Evolutionary conservation across 2,329 filamentous ascomycete genomes (phyloP).

Genomic region (Aspergillus eucalypticola): DNA sequence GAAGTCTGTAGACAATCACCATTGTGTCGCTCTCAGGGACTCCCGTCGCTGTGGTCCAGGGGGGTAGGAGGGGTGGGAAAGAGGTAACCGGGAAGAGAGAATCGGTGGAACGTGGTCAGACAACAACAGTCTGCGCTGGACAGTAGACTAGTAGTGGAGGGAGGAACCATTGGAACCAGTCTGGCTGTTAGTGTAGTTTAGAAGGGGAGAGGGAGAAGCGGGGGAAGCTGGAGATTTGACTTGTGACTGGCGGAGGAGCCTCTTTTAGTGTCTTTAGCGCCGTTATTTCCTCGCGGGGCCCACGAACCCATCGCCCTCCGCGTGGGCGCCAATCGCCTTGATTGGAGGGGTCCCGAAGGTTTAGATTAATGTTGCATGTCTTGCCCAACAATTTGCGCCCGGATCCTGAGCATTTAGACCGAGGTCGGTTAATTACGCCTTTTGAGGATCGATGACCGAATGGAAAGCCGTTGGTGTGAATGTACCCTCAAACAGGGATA

Average conservation of each 20-base stretch:
- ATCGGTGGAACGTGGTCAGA: not conserved
- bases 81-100: not conserved
- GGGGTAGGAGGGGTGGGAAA: not conserved
- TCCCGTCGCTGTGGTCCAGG: not conserved
- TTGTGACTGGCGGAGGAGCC: not conserved
- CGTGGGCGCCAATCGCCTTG: slow-evolving; percentile 1
- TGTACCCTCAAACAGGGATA: not conserved
- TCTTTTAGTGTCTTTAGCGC: not conserved
- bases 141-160: not conserved
- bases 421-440: not conserved
- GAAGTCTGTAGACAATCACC: slow-evolving; percentile 10
- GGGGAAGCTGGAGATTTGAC: not conserved
- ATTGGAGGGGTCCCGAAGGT: not conserved
- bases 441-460: not conserved
- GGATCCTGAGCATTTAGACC: not conserved
- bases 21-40: not conserved
- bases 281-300: not conserved
- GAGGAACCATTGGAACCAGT: not conserved
- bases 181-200: not conserved
- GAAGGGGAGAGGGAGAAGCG: not conserved
- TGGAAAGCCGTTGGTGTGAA: not conserved
- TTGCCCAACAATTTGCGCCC: not conserved
- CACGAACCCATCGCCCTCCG: not conserved
- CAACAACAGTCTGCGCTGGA: not conserved
- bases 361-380: slow-evolving; percentile 2